Evolutionary conservation across 805 yeast species (phyloP).

Genomic region (Wickerhamomyces canadensis): DNA sequence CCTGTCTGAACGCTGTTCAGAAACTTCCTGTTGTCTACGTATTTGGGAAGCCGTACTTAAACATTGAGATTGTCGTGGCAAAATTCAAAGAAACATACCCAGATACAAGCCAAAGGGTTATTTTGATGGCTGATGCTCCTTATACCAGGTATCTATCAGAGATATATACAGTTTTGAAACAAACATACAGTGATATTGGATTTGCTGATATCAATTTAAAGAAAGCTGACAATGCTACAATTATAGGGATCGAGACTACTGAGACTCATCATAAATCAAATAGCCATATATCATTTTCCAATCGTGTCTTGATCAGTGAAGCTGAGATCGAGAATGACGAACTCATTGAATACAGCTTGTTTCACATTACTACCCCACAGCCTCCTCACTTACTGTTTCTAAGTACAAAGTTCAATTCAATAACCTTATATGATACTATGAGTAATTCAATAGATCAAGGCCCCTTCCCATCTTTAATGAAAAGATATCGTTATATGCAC

Average conservation of each 20-base stretch:
- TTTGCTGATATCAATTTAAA: conserved; percentile 36
- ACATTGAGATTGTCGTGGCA: conserved; percentile 32
- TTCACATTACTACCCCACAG: conserved; percentile 71
- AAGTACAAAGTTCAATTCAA: conserved; percentile 59
- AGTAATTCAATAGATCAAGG: conserved; percentile 36
- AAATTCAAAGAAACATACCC: conserved; percentile 39
- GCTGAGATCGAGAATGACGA: conserved; percentile 25
- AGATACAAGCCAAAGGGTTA: conserved; percentile 37
- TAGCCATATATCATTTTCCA: conserved; percentile 22
- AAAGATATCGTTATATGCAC: conserved; percentile 81
- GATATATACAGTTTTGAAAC: conserved; percentile 31
- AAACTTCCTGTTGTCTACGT: conserved; percentile 73
- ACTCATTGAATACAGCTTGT: conserved; percentile 47
- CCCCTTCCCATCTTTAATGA: conserved; percentile 75
- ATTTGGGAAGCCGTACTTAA: conserved; percentile 62
- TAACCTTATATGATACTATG: conserved; percentile 45
- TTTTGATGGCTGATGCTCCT: conserved; percentile 74
- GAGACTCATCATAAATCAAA: not conserved
- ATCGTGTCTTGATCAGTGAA: conserved; percentile 27
- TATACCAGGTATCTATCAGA: conserved; percentile 41
- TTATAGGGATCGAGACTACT: conserved; percentile 34
- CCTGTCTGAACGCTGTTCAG: conserved; percentile 79
- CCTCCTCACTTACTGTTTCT: conserved; percentile 74
- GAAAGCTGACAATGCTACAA: conserved; percentile 29
- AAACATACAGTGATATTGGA: conserved; percentile 29